These are phyloP conservation scores for Leishmania martiniquensis DNA, from an alignment of 208 protist genomes.

Conservation along the genomic window DNA sequence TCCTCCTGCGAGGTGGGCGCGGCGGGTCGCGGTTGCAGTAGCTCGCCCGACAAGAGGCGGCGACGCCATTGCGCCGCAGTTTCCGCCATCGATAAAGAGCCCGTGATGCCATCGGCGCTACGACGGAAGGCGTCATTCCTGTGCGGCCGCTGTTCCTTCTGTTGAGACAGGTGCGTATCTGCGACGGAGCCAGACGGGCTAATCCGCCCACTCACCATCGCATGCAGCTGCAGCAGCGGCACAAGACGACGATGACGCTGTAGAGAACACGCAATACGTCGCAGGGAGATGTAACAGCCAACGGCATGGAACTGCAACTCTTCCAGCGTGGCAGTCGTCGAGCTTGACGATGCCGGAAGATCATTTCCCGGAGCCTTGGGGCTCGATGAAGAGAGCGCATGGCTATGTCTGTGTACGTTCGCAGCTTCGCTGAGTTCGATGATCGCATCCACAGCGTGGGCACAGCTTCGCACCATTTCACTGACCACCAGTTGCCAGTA, in stretches of 20 bases:
- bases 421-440: conserved; percentile 5
- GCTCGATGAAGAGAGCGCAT: background rate
- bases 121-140: background rate
- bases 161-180: background rate
- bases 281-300: conserved; percentile 57
- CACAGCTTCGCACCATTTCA: conserved; percentile 14
- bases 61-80: conserved; percentile 12
- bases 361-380: background rate
- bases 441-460: conserved; percentile 14
- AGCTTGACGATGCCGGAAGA: background rate
- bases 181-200: background rate
- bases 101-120: background rate
- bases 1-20: background rate
- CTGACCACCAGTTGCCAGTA: conserved; percentile 28
- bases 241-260: conserved; percentile 50
- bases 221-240: conserved; percentile 58
- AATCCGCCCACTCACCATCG: conserved; percentile 28
- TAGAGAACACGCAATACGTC: conserved; percentile 67
- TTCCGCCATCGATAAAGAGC: background rate
- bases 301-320: conserved; percentile 50
- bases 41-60: conserved; percentile 15
- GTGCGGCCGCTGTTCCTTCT: background rate
- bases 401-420: background rate
- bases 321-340: conserved; percentile 5
- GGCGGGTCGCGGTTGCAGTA: background rate